Conservation (phyloP, 2,329 filamentous ascomycete species). For the Colletotrichum gloeosporioides region DNA sequence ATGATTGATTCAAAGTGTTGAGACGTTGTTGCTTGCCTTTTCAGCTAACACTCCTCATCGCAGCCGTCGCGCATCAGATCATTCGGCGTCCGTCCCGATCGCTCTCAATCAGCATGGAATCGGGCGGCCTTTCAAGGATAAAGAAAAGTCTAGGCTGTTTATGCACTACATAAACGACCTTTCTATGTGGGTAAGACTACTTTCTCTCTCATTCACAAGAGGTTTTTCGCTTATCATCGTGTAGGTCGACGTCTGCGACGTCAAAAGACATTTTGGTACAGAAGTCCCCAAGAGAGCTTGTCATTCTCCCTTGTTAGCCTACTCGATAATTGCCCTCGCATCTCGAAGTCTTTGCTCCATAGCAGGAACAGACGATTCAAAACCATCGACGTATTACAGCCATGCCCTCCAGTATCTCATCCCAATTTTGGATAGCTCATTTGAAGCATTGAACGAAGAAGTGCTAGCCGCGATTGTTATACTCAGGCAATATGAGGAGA, state of each 20-base stretch:
- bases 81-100: not conserved
- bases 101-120: not conserved
- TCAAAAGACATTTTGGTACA: conserved; percentile 42
- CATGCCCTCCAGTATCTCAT: conserved; percentile 45
- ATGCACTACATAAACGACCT: conserved; percentile 12
- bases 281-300: conserved; percentile 45
- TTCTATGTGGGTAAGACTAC: not conserved
- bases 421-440: conserved; percentile 36
- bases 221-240: no score
- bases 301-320: conserved; percentile 40
- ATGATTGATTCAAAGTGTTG: accelerated
- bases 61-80: not conserved
- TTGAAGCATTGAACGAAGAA: conserved; percentile 39
- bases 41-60: not conserved
- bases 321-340: conserved; percentile 30
- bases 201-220: no score
- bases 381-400: conserved; percentile 44
- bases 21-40: no score
- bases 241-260: conserved; percentile 48
- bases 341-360: conserved; percentile 26
- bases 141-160: not conserved
- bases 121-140: conserved; percentile 2
- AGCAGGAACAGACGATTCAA: conserved; percentile 27
- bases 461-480: conserved; percentile 43
- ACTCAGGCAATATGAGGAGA: conserved; percentile 44